Evolutionary conservation across 2,329 filamentous ascomycete species (phyloP).

Genomic region (Amesomyces nigricolor): DNA sequence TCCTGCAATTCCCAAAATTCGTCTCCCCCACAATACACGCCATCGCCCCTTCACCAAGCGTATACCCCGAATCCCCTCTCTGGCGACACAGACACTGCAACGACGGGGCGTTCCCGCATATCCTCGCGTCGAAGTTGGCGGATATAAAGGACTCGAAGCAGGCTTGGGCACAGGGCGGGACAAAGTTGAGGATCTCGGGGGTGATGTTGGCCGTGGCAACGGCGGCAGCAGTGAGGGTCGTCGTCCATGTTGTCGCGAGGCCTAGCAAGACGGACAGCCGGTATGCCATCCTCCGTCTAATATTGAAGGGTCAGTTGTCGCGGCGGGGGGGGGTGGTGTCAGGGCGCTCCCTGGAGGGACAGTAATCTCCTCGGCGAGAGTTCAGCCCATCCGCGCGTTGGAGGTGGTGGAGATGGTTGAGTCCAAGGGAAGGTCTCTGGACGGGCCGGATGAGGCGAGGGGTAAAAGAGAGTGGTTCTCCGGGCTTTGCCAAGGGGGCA

Average conservation of each 20-base stretch:
- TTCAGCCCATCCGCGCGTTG: slow-evolving; percentile 15
- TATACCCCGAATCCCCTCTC: slow-evolving; percentile 56
- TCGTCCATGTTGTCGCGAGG: slow-evolving; percentile 31
- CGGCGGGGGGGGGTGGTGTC: neutral
- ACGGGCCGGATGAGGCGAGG: neutral
- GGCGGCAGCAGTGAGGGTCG: slow-evolving; percentile 26
- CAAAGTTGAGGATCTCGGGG: slow-evolving; percentile 36
- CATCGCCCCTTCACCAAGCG: slow-evolving; percentile 65
- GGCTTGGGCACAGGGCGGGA: slow-evolving; percentile 54
- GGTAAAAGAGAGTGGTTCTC: neutral
- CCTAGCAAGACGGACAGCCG: slow-evolving; percentile 30
- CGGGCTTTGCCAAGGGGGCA: slow-evolving; percentile 6
- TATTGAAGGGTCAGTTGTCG: slow-evolving; percentile 7
- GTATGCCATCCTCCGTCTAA: slow-evolving; percentile 43
- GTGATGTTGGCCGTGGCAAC: slow-evolving; percentile 32
- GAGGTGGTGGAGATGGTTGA: neutral
- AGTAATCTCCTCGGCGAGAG: slow-evolving; percentile 13
- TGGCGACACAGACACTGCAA: slow-evolving; percentile 60
- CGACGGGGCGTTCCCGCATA: slow-evolving; percentile 46
- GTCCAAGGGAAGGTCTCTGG: neutral
- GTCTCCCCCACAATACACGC: slow-evolving; percentile 58
- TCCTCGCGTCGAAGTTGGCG: slow-evolving; percentile 48
- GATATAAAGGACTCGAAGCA: slow-evolving; percentile 60
- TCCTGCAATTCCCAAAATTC: slow-evolving; percentile 46
- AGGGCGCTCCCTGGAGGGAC: neutral